Percentiles rank a stretch among this genome's conserved stretches.
These are phyloP conservation scores for Solanum commersonii DNA, from an alignment of 257 asterid genomes.

Conservation along the genomic window DNA sequence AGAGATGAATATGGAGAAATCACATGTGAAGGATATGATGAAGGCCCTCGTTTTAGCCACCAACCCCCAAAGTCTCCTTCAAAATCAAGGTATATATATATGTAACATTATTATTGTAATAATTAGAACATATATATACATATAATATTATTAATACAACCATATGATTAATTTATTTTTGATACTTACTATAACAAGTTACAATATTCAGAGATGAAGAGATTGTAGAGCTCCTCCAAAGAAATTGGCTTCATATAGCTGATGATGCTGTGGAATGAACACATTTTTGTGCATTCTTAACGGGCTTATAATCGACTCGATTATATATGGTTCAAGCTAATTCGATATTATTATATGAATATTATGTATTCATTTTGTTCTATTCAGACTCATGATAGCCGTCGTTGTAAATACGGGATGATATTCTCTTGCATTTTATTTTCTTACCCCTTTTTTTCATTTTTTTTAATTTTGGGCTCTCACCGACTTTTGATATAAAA, in stretches of 20 bases:
- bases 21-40: constrained; percentile 19
- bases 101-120: background rate
- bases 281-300: background rate
- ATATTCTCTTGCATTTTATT: too few species aligned
- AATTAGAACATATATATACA: background rate
- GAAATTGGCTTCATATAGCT: background rate
- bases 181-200: background rate
- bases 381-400: background rate
- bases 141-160: background rate
- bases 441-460: too few species aligned
- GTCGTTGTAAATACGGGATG: background rate
- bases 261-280: background rate
- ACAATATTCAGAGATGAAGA: background rate
- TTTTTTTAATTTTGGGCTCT: too few species aligned
- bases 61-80: background rate
- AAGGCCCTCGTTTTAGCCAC: constrained; percentile 12
- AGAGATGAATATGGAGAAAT: constrained; percentile 18
- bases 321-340: background rate
- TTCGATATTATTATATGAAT: background rate
- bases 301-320: background rate
- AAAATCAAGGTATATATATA: constrained; percentile 1
- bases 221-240: background rate
- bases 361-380: background rate
- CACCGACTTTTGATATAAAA: too few species aligned
- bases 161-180: background rate